Evolutionary conservation across 108 stramenopile genomes (phyloP), one percentile per base, ranked within the genome.

Genomic region (Cyclostephanos invisitatus): DNA sequence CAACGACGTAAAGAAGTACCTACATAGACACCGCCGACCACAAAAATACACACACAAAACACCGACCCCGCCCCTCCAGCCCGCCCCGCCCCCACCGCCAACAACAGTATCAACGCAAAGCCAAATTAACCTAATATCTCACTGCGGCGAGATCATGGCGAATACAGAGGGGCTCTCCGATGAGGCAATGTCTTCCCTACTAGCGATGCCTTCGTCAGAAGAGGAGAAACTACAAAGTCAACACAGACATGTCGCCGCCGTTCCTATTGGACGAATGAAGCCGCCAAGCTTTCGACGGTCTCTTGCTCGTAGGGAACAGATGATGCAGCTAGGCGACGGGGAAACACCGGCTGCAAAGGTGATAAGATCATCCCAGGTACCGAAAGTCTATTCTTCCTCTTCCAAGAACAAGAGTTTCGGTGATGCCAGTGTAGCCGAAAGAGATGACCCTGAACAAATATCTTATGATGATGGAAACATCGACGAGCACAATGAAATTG

Each of bases 101-200:
- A 2, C 58, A 9, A 12, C 35, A n/a, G n/a, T 29, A 15, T 29
- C 35, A 28, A 59, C 29, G 12, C 42, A 5, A 20, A 0, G 7
- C 12, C 35, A 20, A 48, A 46, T 22, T 7, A 20, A 28, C 25
- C n/a, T 24, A 7, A 28, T n/a, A 64, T 22, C 5, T 25, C 4
- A n/a, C 69, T 46, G 2, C 62, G 22, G 32, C 37, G 2, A 32
- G 7, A 86, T 32, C 47, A 91, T 91, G 90, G 90, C 90, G 8
- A 91, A 91, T 59, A 89, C 88, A 42, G 85, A 91, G 63, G 88
- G 90, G 28, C 50, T 91, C 62, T 62, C 87, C 35, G 91, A 91
- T 64, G 88, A 89, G 64, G 87, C 79, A 29, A 58, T 91, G 59
- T 70, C 74, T 48, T 84, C 83, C 20, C 72, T 91, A 10, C 73